These are phyloP conservation scores for Fraxinus sp. DNA, from an alignment of 305 asterid genomes.

Conservation along the genomic window DNA sequence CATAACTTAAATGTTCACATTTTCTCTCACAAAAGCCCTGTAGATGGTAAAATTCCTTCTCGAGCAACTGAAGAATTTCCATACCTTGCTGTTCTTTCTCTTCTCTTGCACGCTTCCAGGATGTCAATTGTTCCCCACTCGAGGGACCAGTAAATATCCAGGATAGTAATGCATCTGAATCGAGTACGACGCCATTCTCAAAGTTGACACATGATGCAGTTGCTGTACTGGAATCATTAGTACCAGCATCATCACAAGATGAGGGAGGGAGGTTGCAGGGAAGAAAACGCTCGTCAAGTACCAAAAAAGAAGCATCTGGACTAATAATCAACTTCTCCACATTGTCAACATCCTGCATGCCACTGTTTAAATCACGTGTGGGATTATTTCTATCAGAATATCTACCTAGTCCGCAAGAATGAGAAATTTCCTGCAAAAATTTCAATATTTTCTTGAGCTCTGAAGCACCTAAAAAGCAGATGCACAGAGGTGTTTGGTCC, in stretches of 20 bases:
- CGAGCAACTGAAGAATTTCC: constrained; percentile 72
- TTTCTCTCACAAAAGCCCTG: constrained; percentile 84
- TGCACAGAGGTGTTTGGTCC: constrained; percentile 71
- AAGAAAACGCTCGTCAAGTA: constrained; percentile 67
- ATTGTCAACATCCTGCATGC: constrained; percentile 40
- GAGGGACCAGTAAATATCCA: constrained; percentile 79
- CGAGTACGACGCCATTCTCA: constrained; percentile 51
- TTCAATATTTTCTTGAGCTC: constrained; percentile 74
- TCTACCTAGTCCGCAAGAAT: constrained; percentile 64
- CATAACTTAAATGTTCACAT: constrained; percentile 72
- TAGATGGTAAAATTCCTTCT: constrained; percentile 74
- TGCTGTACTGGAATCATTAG: constrained; percentile 29
- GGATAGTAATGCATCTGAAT: constrained; percentile 74
- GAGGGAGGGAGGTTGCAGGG: constrained; percentile 38
- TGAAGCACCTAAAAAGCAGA: constrained; percentile 73
- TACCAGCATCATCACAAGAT: constrained; percentile 35
- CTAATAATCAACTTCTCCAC: constrained; percentile 61
- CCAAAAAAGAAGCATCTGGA: constrained; percentile 61
- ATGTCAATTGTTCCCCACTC: constrained; percentile 62
- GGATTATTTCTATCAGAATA: constrained; percentile 57
- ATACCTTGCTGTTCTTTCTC: constrained; percentile 68
- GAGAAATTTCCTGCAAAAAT: constrained; percentile 76
- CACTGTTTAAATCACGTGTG: constrained; percentile 39
- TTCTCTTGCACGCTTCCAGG: constrained; percentile 62
- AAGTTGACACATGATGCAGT: constrained; percentile 37